These are phyloP conservation scores for Globisporangium acanthophoron DNA, from an alignment of 352 stramenopile genomes.

Conservation along the genomic window DNA sequence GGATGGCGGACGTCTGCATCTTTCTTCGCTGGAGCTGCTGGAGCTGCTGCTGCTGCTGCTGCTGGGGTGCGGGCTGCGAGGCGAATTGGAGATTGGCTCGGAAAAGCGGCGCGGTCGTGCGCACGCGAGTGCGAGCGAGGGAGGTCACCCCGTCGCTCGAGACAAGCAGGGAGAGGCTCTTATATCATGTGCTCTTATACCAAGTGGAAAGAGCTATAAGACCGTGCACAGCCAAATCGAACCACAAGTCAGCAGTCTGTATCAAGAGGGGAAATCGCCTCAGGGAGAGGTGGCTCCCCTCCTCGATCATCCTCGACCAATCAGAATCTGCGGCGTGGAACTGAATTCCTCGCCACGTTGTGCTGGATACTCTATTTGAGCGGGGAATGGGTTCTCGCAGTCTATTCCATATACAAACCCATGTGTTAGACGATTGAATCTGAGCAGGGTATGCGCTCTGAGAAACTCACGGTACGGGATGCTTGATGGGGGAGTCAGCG, in stretches of 20 bases:
- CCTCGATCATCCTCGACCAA: constrained; percentile 1
- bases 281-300: background rate
- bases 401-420: background rate
- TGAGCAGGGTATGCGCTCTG: background rate
- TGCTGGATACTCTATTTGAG: background rate
- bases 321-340: constrained; percentile 7
- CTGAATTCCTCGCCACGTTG: constrained; percentile 15
- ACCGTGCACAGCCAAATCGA: background rate
- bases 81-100: constrained; percentile 50
- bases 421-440: background rate
- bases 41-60: constrained; percentile 8
- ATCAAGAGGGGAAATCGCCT: background rate
- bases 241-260: background rate
- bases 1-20: constrained; percentile 57
- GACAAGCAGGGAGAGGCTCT: background rate
- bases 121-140: constrained; percentile 11
- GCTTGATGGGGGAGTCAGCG: background rate
- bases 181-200: background rate
- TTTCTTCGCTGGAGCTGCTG: constrained; percentile 5
- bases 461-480: background rate
- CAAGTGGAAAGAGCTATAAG: background rate
- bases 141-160: constrained; percentile 6
- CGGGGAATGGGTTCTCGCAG: background rate
- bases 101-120: constrained; percentile 12
- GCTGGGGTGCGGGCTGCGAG: constrained; percentile 10